These are phyloP conservation scores for Botrytis fabae DNA, from an alignment of 2,329 filamentous ascomycete species.

Conservation along the genomic window DNA sequence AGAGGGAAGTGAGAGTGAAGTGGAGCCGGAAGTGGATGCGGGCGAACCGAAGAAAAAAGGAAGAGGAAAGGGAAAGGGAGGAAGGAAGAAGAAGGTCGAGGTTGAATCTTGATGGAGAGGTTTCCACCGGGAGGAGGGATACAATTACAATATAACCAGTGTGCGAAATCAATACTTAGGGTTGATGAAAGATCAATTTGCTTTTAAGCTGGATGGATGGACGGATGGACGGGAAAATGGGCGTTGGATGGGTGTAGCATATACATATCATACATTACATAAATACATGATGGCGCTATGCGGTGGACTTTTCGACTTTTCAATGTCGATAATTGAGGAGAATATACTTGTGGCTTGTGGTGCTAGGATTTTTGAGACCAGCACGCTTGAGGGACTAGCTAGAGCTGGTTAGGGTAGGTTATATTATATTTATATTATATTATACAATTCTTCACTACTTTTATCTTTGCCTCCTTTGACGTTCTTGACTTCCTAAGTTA, in stretches of 20 bases:
- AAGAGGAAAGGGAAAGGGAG: conserved; percentile 6
- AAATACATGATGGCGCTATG: conserved; percentile 1
- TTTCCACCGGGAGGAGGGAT: background rate
- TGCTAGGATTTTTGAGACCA: background rate
- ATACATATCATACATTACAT: background rate
- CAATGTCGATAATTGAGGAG: background rate
- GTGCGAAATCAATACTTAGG: background rate
- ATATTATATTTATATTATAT: background rate
- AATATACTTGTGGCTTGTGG: background rate
- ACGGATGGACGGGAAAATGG: background rate
- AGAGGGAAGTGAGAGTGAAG: background rate
- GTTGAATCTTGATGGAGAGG: background rate
- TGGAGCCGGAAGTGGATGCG: background rate
- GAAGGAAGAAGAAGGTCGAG: conserved; percentile 5
- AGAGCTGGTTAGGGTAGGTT: background rate
- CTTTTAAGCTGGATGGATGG: conserved; percentile 14
- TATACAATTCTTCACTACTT: background rate
- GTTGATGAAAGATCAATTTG: background rate
- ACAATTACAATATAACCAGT: background rate
- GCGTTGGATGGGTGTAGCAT: conserved; percentile 3
- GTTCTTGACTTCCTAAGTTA: background rate
- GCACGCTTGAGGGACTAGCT: background rate
- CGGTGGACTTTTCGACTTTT: background rate
- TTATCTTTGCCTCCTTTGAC: background rate
- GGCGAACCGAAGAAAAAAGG: background rate